Conservation (phyloP, 495 filamentous ascomycete species). For the Annulohypoxylon nitens region DNA sequence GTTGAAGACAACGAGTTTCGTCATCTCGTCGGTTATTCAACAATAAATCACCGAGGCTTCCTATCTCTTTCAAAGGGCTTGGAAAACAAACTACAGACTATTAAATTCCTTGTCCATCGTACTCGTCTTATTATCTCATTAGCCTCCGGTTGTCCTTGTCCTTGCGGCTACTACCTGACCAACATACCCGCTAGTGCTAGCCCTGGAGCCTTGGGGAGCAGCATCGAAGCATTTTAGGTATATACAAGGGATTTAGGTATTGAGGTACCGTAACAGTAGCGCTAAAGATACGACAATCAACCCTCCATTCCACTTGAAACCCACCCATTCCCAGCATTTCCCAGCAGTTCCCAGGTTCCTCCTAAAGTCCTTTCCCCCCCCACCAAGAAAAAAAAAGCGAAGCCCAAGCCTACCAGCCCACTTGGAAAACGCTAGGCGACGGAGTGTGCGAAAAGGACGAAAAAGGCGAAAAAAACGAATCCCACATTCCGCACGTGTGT, state of each 20-base stretch:
- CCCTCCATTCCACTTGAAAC: background rate
- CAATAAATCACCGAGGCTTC: slow-evolving; percentile 2
- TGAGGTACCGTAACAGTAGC: slow-evolving; percentile 20
- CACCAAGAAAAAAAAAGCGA: slow-evolving; percentile 20
- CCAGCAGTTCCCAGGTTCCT: background rate
- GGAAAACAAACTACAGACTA: slow-evolving; percentile 4
- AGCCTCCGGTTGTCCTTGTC: slow-evolving; percentile 26
- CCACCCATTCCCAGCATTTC: background rate
- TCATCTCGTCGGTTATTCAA: background rate
- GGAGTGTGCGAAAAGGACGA: slow-evolving; percentile 37
- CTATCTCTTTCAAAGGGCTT: background rate
- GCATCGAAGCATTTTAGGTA: too few relatives aligned
- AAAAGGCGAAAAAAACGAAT: slow-evolving; percentile 21
- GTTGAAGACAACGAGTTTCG: slow-evolving; percentile 5
- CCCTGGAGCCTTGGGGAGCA: background rate
- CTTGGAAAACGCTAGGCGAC: slow-evolving; percentile 41
- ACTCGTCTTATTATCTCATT: slow-evolving; percentile 19
- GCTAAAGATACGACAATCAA: slow-evolving; percentile 35
- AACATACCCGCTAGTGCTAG: background rate
- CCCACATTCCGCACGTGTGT: slow-evolving; percentile 44
- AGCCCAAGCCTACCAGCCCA: slow-evolving; percentile 27
- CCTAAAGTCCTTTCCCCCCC: slow-evolving; percentile 11
- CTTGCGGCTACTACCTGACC: slow-evolving; percentile 33
- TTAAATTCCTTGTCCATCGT: slow-evolving; percentile 15
- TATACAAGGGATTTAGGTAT: background rate